Evolutionary conservation across 768 basidiomycete genomes (phyloP).

Genomic region (Suillus cothurnatus): DNA sequence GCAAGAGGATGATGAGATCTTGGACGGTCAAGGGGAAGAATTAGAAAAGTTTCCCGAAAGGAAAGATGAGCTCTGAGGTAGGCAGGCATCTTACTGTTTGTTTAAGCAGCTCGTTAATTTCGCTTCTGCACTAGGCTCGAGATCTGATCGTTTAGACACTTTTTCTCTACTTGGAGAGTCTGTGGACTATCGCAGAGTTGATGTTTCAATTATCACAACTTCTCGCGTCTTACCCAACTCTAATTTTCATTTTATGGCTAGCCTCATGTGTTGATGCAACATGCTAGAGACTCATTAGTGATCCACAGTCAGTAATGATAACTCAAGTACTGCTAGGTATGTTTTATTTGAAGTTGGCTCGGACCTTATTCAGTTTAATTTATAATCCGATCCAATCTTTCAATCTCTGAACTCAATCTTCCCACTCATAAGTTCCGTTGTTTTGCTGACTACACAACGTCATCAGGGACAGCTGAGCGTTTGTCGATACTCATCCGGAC

Average conservation of each 20-base stretch:
- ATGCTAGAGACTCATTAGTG: background rate
- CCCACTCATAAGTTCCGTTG: background rate
- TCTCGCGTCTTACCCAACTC: background rate
- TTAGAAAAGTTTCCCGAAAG: constrained; percentile 31
- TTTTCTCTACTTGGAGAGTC: background rate
- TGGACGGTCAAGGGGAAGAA: constrained; percentile 34
- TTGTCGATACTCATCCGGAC: background rate
- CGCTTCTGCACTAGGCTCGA: background rate
- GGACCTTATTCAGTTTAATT: constrained; percentile 7
- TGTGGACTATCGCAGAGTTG: background rate
- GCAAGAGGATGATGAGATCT: constrained; percentile 24
- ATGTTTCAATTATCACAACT: background rate
- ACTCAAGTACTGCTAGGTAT: background rate
- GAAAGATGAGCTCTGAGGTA: constrained; percentile 36
- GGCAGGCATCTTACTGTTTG: constrained; percentile 13
- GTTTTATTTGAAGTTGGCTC: constrained; percentile 1
- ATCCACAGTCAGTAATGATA: background rate
- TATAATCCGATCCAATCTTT: constrained; percentile 5
- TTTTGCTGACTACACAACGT: constrained; percentile 3
- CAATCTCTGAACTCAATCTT: constrained; percentile 8
- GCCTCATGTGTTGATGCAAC: background rate
- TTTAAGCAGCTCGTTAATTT: constrained; percentile 1
- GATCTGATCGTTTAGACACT: constrained; percentile 19
- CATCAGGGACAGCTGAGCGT: constrained; percentile 3
- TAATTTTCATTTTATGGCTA: background rate